Percentiles rank a stretch among this genome's conserved stretches.
These are phyloP conservation scores for Porcisia hertigi DNA, from an alignment of 208 protist genomes.

Conservation along the genomic window DNA sequence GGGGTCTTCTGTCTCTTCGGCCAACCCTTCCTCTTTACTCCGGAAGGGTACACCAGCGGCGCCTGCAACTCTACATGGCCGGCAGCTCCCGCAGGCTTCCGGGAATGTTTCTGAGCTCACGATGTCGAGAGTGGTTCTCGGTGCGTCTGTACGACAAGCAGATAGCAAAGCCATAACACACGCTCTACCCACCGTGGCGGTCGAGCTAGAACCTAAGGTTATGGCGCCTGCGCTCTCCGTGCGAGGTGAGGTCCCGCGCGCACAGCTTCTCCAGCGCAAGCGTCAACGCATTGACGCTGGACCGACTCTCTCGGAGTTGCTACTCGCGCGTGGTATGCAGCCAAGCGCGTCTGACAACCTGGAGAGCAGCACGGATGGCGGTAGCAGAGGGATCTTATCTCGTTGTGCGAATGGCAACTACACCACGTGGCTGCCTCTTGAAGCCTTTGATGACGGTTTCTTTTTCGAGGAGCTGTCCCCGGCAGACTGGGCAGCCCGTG, in stretches of 20 bases:
- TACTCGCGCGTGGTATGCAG: constrained; percentile 68
- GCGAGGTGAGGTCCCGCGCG: constrained; percentile 80
- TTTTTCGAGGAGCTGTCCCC: constrained; percentile 82
- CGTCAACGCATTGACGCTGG: constrained; percentile 58
- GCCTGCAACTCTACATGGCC: neutral
- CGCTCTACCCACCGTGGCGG: neutral
- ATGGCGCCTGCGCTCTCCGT: constrained; percentile 71
- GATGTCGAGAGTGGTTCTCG: neutral
- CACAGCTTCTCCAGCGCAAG: constrained; percentile 85
- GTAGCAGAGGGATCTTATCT: neutral
- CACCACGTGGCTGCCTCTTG: constrained; percentile 85
- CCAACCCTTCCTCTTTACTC: neutral
- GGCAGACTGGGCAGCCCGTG: constrained; percentile 64
- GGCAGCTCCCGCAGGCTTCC: neutral
- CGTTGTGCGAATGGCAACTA: constrained; percentile 31
- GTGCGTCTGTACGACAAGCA: neutral
- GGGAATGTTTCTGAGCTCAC: neutral
- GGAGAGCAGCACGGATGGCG: neutral
- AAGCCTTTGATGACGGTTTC: constrained; percentile 90
- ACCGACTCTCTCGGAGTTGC: constrained; percentile 60
- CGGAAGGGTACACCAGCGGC: neutral
- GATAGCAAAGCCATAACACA: neutral
- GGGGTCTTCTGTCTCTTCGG: neutral
- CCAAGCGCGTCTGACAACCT: neutral
- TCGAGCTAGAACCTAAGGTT: constrained; percentile 89